Evolutionary conservation across 2,329 filamentous ascomycete species (phyloP).

Genomic region (Mycogone perniciosa): DNA sequence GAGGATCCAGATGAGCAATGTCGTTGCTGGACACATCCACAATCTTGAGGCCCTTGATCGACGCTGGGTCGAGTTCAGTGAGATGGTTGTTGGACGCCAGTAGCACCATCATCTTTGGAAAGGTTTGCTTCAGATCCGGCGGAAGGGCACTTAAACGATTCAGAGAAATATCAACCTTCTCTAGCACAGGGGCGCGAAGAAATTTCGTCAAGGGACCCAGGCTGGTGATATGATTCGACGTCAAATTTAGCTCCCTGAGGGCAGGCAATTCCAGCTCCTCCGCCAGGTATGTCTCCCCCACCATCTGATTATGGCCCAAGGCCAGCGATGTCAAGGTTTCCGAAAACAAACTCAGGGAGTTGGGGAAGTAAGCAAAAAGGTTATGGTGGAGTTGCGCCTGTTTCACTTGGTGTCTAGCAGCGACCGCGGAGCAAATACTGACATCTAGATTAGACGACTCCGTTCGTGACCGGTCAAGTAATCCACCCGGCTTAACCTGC

Average conservation of each 20-base stretch:
- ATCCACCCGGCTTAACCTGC: slow-evolving; percentile 52
- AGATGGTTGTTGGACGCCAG: slow-evolving; percentile 76
- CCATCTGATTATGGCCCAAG: slow-evolving; percentile 67
- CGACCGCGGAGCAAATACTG: slow-evolving; percentile 49
- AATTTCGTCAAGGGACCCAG: slow-evolving; percentile 58
- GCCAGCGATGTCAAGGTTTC: slow-evolving; percentile 65
- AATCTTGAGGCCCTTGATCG: slow-evolving; percentile 65
- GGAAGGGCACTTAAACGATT: slow-evolving; percentile 75
- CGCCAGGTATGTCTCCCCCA: slow-evolving; percentile 57
- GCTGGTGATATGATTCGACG: slow-evolving; percentile 65
- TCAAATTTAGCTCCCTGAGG: slow-evolving; percentile 70
- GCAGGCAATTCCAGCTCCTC: slow-evolving; percentile 63
- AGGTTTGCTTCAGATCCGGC: slow-evolving; percentile 52
- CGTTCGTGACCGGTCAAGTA: slow-evolving; percentile 65
- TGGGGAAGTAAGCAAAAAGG: slow-evolving; percentile 62
- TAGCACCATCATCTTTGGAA: slow-evolving; percentile 64
- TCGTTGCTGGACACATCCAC: slow-evolving; percentile 82
- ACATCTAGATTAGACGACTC: slow-evolving; percentile 55
- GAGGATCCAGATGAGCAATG: slow-evolving; percentile 72
- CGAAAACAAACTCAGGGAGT: slow-evolving; percentile 64
- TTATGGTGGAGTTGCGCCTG: slow-evolving; percentile 73
- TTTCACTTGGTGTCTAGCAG: slow-evolving; percentile 44
- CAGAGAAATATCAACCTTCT: slow-evolving; percentile 72
- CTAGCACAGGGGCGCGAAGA: slow-evolving; percentile 67
- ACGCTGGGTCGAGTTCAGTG: slow-evolving; percentile 62